Evolutionary conservation across 176 grass and related monocot genomes (phyloP), one percentile per base, ranked within the genome.

Genomic region (Metroxylon sagu): DNA sequence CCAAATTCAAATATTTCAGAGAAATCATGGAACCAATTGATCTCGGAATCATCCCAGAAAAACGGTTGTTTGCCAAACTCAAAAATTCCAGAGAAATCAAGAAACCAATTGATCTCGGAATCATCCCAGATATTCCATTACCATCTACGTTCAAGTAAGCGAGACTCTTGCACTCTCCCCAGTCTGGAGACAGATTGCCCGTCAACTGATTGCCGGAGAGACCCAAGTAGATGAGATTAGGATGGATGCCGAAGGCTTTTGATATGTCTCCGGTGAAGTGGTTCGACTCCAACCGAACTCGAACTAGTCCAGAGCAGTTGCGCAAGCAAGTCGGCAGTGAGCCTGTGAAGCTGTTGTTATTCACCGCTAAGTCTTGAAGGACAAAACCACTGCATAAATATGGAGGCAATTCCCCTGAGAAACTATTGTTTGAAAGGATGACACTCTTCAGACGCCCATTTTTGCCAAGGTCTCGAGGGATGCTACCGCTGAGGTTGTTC

Each of bases 101-200:
- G 31, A 14, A 56, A 0, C 65, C 28, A 54, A 77, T 79, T 19
- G 64, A 48, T 21, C 56, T 58, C 0, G 91, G 86, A 18, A 90
- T 90, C 8, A 23, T 23, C 1, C 91, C 86, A 3, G 86, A 48
- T 54, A 96, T 96, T 19, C 50, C 55, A 53, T 96, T 90, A 27
- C 75, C 68, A 14, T 68, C 78, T 50, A 96, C 1, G 74, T 84
- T 65, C 48, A 96, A 80, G 60, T 65, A 81, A 10, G 60, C 54
- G 8, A 90, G 74, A 61, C 18, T 90, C 53, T 48, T 77, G 50
- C 82, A 82, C 54, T 61, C 61, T 2, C 74, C 26, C 91, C 86
- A 95, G 21, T 57, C 43, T 49, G 50, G 23, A 62, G 79, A 21
- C 5, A 82, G 14, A 5, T 0, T 70, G 53, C 79, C 73, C 14